Base-by-base conservation (phyloP, 768 basidiomycete genomes). In the Mycena indigotica region DNA sequence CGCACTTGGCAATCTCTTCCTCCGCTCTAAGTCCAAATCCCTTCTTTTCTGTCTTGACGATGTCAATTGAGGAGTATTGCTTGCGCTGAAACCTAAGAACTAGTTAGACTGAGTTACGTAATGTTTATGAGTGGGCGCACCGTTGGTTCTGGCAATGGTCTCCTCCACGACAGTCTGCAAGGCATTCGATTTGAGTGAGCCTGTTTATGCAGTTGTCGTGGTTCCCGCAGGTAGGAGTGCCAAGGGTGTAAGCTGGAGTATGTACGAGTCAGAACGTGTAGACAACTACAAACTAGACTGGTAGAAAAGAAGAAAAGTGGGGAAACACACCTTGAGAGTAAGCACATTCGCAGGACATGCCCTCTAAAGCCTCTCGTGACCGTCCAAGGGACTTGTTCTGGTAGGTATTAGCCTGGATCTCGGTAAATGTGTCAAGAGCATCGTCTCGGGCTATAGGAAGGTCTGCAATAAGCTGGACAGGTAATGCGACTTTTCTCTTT, bases 161-260 rank as follows among this genome's bases (percentile, higher is more conserved):
- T 44, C 84, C 78, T 76, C 92, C 94, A 35, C 89, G 84, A 76
- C 97, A 99, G 64, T 98, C 95, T 35, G 83, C 88, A 15, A 95
- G 74, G 74, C 97, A 99, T 73, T 99, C 97, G 13, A 98, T 93
- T 73, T 96, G 95, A 24, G 97, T 95, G 60, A 98, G 84, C 56
- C 95, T 82, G 73, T 98, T 99, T 76, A 99, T 98, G 72, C 97
- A 99, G 75, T 96, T 92, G 23, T 93, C 93, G 60, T 83, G 78
- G 35, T 86, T 83, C 24, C 95, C 93, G 73, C 97, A 99, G 5
- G 93, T 93, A 52, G 73, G 74, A 23, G 12, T 5, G 8, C 46
- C 46, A n/a, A 28, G 46, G 5, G 8, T n/a, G 46, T 6, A 48
- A 13, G 46, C 46, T 48, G 24, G 41, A 44, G 41, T 44, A 44